Base-by-base conservation (phyloP, 1,284 basidiomycete genomes). In the Anthracocystis walkeri region DNA sequence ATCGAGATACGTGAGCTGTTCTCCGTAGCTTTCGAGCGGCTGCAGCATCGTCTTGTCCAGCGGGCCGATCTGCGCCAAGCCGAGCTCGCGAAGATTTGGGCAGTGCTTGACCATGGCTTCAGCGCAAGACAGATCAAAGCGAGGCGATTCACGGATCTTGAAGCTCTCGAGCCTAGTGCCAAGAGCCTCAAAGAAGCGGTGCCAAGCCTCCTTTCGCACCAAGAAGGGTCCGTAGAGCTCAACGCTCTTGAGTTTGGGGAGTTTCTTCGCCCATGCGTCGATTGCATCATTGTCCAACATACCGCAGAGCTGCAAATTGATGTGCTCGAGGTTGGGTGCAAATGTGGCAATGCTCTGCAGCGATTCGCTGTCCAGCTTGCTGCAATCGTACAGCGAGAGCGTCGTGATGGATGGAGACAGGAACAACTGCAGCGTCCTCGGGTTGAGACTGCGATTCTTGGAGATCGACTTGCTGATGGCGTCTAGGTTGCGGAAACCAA, bases 141-240 rank as follows among this genome's bases (percentile, higher is more conserved):
- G 90, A 4, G 95, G 94, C 69, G 92, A 93, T 82, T 86, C 81
- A 4, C 84, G 92, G 72, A 98, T 91, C 51, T 92, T 87, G 86
- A 97, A 92, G 14, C 88, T 89, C 75, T 90, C 88, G 7, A 97
- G 88, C 2, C 87, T 83, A n/a, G 76, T 58, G n/a, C 87, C 87
- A 50, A 91, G 89, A 1, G 88, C 83, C 48, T 89, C 85, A 85
- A 97, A 90, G 86, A 97, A 94, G 0, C 87, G 82, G 49, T 89
- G 87, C 95, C 96, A 98, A 0, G 89, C 90, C 7, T 89, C 87
- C 7, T 89, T 87, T 49, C 91, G 90, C 27, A 97, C 91, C 25
- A 97, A 90, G 86, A 94, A 97, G 0, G 94, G 93, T 0, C 93
- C 96, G 27, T 93, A 90, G 7, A 99, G 91, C 80, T 93, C 92